phyloP scores from a whole-genome alignment of 352 stramenopile species.

The Pythium coloratum region DNA sequence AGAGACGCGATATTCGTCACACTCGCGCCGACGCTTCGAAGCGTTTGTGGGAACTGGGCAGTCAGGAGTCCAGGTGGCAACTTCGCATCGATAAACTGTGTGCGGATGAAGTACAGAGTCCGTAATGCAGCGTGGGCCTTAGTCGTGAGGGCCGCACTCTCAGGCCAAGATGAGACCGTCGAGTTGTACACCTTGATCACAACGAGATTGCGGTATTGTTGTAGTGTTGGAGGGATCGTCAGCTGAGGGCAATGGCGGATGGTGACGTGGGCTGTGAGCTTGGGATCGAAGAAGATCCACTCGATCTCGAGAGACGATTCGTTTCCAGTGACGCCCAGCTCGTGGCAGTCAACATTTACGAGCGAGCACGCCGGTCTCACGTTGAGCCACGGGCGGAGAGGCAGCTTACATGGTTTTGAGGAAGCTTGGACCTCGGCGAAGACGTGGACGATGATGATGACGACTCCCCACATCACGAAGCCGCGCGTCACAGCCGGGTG shows the following conservation, averaged over 20 bases:
- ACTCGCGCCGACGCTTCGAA: not conserved
- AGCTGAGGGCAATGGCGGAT: conserved; percentile 19
- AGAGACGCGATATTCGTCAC: conserved; percentile 2
- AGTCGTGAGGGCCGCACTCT: not conserved
- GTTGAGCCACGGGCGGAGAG: not conserved
- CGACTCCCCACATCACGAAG: conserved; percentile 3
- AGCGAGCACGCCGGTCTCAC: conserved; percentile 7
- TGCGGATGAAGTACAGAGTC: conserved; percentile 1
- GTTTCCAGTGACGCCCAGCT: not conserved
- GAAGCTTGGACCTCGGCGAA: not conserved
- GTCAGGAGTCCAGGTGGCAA: not conserved
- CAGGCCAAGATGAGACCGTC: conserved; percentile 4
- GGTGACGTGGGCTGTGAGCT: not conserved
- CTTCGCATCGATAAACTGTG: not conserved
- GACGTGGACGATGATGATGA: not conserved
- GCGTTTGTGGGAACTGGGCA: not conserved
- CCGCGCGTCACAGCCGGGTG: not conserved
- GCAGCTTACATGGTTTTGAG: not conserved
- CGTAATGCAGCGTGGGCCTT: not conserved
- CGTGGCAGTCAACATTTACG: conserved; percentile 9
- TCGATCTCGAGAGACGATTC: not conserved
- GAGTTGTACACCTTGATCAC: conserved; percentile 23
- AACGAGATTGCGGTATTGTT: not conserved
- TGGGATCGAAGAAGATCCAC: not conserved
- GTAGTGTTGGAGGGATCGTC: not conserved